A percentile compares a stretch with the other conserved stretches of the same genome.
Evolutionary conservation across 2,329 filamentous ascomycete genomes (phyloP).

Genomic region (Alternaria sp.): DNA sequence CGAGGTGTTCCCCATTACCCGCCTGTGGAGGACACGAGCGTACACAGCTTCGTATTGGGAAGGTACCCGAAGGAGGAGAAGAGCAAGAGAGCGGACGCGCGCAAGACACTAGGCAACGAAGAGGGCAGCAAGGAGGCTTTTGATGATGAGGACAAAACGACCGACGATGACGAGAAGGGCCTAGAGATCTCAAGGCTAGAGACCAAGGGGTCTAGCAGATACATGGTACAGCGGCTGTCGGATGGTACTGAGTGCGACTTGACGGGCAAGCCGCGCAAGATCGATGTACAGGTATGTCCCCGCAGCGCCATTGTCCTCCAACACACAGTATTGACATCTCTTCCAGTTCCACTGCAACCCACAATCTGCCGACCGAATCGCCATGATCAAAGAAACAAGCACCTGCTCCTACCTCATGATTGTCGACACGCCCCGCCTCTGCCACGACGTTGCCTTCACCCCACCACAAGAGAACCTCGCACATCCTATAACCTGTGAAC

Average conservation of each 20-base stretch:
- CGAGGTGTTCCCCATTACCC: constrained; percentile 71
- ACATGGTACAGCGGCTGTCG: constrained; percentile 80
- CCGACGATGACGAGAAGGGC: constrained; percentile 31
- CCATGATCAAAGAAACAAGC: constrained; percentile 90
- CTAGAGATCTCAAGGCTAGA: constrained; percentile 68
- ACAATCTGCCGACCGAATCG: constrained; percentile 76
- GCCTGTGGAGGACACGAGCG: constrained; percentile 77
- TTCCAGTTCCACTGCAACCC: constrained; percentile 75
- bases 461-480: constrained; percentile 79
- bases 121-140: constrained; percentile 37
- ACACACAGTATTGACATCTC: constrained; percentile 6
- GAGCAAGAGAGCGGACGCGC: constrained; percentile 27
- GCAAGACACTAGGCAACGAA: constrained; percentile 39
- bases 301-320: constrained; percentile 6
- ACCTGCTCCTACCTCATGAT: constrained; percentile 95
- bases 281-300: constrained; percentile 72
- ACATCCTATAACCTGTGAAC: constrained; percentile 77
- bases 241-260: constrained; percentile 86
- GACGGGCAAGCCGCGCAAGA: constrained; percentile 78
- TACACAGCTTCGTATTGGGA: constrained; percentile 79
- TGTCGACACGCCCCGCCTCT: constrained; percentile 85
- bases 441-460: constrained; percentile 83
- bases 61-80: constrained; percentile 53
- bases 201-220: constrained; percentile 81
- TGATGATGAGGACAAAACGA: constrained; percentile 37